Conservation (phyloP, 2,329 filamentous ascomycete genomes). For the Arthrinium phaeospermum region DNA sequence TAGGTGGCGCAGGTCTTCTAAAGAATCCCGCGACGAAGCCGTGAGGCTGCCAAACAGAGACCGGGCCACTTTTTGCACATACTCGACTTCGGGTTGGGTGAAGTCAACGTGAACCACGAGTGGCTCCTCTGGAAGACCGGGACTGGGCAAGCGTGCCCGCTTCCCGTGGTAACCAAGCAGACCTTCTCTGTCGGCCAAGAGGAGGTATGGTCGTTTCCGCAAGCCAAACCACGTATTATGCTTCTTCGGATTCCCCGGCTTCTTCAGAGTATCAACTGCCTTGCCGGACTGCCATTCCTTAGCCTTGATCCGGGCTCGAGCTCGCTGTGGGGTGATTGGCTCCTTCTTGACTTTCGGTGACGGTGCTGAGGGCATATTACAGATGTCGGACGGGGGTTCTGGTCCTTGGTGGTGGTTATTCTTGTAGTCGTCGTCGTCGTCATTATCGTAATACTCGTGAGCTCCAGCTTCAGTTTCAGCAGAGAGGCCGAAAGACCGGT, state of each 20-base stretch:
- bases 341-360: background rate
- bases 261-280: constrained; percentile 24
- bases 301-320: constrained; percentile 33
- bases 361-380: background rate
- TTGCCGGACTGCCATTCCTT: constrained; percentile 37
- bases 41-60: constrained; percentile 29
- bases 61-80: constrained; percentile 34
- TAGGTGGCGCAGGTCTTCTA: constrained; percentile 36
- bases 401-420: background rate
- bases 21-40: constrained; percentile 21
- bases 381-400: background rate
- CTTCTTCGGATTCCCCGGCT: background rate
- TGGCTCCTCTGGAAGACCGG: constrained; percentile 23
- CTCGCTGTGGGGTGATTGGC: constrained; percentile 29
- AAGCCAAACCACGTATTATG: constrained; percentile 30
- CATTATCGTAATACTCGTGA: constrained; percentile 22
- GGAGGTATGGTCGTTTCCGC: constrained; percentile 34
- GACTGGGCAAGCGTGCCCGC: constrained; percentile 22
- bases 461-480: constrained; percentile 22
- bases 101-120: constrained; percentile 39
- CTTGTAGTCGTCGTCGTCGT: background rate
- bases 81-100: constrained; percentile 31
- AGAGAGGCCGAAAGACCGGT: constrained; percentile 17
- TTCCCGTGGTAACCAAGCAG: constrained; percentile 26
- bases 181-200: constrained; percentile 27